Percentiles rank a stretch among this genome's conserved stretches.
These are phyloP conservation scores for Puccinia coronata DNA, from an alignment of 1,284 basidiomycete genomes.

Conservation along the genomic window DNA sequence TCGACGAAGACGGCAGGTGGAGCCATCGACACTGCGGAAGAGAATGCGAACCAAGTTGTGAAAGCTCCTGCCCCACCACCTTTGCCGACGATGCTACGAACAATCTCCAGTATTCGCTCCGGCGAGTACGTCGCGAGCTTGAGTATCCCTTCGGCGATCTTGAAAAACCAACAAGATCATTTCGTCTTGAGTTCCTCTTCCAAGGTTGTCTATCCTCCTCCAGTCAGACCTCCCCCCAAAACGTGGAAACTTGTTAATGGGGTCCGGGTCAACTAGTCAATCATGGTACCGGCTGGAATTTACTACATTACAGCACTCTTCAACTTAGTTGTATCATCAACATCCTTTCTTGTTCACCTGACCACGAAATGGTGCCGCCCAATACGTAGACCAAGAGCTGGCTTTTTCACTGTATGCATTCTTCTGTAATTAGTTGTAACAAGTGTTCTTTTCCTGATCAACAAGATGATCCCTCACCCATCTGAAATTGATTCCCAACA, in stretches of 20 bases:
- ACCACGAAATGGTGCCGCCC: neutral
- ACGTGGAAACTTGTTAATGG: conserved; percentile 45
- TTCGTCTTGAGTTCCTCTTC: neutral
- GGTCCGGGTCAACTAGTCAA: conserved; percentile 25
- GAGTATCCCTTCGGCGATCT: conserved; percentile 27
- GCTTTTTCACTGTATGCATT: no score
- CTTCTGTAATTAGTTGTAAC: neutral
- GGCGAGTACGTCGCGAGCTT: conserved; percentile 37
- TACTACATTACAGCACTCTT: no score
- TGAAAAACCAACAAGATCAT: conserved; percentile 16
- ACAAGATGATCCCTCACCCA: no score
- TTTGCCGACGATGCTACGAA: conserved; percentile 19
- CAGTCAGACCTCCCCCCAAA: conserved; percentile 25
- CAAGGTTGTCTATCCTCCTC: conserved; percentile 25
- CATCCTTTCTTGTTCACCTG: neutral
- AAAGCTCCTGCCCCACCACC: neutral
- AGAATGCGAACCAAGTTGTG: neutral
- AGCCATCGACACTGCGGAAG: neutral
- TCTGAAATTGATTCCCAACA: no score
- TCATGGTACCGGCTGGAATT: neutral
- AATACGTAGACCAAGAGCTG: neutral
- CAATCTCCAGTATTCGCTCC: conserved; percentile 36
- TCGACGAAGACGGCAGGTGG: conserved; percentile 8
- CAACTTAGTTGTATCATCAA: neutral
- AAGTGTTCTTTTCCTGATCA: no score